A percentile compares a stretch with the other conserved stretches of the same genome.
These are phyloP conservation scores for Meyerozyma sp. DNA, from an alignment of 1,139 yeast genomes.

Conservation along the genomic window DNA sequence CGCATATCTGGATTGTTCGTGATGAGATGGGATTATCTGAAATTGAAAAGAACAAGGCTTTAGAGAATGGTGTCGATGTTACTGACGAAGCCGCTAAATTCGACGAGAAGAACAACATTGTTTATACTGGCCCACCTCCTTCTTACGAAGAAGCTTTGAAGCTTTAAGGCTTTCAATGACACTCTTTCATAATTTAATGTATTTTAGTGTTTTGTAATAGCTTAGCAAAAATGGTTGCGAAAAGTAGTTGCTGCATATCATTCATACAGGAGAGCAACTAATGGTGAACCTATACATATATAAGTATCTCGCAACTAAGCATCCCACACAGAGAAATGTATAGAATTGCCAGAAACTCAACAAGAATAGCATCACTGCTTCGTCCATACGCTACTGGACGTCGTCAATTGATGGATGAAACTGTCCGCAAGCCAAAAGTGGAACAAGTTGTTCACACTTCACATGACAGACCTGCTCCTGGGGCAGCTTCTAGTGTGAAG, in stretches of 20 bases:
- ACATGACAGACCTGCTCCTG: slow-evolving; percentile 3
- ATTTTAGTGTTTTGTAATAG: slow-evolving; percentile 1
- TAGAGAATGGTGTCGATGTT: slow-evolving; percentile 50
- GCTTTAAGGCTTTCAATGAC: slow-evolving; percentile 15
- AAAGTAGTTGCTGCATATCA: background rate
- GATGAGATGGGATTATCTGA: slow-evolving; percentile 68
- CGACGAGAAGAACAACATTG: slow-evolving; percentile 49
- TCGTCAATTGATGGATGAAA: slow-evolving; percentile 6
- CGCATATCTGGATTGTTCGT: slow-evolving; percentile 64
- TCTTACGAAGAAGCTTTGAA: slow-evolving; percentile 40
- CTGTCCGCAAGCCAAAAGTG: slow-evolving; percentile 6
- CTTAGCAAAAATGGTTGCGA: background rate
- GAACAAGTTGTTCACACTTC: slow-evolving; percentile 1
- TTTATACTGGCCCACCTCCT: slow-evolving; percentile 64
- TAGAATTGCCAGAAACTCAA: background rate
- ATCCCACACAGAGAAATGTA: background rate
- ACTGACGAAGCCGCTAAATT: slow-evolving; percentile 53
- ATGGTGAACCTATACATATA: background rate
- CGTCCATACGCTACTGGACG: background rate
- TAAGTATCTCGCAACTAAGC: background rate
- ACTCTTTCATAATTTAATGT: background rate
- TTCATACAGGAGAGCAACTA: background rate
- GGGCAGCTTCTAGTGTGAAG: slow-evolving; percentile 6
- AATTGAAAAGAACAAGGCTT: slow-evolving; percentile 54
- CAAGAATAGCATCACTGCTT: background rate